A percentile compares a stretch with the other conserved stretches of the same genome.
Conservation (phyloP, 2,329 filamentous ascomycete genomes). For the Truncatella angustata region DNA sequence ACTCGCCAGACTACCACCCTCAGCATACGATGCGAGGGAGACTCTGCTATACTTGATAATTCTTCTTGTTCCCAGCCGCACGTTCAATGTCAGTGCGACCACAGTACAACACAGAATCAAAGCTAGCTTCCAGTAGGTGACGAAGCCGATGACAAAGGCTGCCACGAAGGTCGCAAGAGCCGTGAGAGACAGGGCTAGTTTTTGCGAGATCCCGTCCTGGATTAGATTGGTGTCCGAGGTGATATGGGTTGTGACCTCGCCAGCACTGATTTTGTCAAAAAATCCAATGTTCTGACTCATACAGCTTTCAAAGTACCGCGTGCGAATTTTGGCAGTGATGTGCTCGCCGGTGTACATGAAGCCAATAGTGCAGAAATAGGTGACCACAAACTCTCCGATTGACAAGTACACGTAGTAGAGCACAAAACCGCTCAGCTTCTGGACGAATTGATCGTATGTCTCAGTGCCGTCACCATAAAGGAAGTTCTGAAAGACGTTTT, state of each 20-base stretch:
- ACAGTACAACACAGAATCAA: constrained; percentile 36
- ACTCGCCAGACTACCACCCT: constrained; percentile 56
- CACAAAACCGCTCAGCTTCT: background rate
- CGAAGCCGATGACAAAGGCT: constrained; percentile 36
- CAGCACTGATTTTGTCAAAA: constrained; percentile 21
- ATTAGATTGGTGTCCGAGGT: constrained; percentile 17
- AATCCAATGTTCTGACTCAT: constrained; percentile 25
- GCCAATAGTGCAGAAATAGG: constrained; percentile 17
- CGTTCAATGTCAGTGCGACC: constrained; percentile 37
- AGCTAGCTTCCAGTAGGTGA: constrained; percentile 42
- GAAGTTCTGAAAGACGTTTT: too few species aligned
- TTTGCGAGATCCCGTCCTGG: constrained; percentile 20
- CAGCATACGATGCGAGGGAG: constrained; percentile 26
- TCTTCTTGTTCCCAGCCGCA: constrained; percentile 23
- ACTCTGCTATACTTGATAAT: constrained; percentile 14
- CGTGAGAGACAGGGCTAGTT: constrained; percentile 12
- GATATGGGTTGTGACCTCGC: constrained; percentile 21
- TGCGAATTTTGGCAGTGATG: constrained; percentile 15
- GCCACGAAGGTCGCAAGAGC: constrained; percentile 33
- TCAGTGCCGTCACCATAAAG: too few species aligned
- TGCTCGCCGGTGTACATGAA: constrained; percentile 21
- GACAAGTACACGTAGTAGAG: constrained; percentile 20
- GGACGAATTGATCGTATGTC: background rate
- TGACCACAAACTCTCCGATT: constrained; percentile 14
- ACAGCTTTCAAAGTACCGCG: constrained; percentile 18